A percentile compares a stretch with the other conserved stretches of the same genome.
phyloP scores from a whole-genome alignment of 2,329 filamentous ascomycete species.

The Sclerotinia glacialis region DNA sequence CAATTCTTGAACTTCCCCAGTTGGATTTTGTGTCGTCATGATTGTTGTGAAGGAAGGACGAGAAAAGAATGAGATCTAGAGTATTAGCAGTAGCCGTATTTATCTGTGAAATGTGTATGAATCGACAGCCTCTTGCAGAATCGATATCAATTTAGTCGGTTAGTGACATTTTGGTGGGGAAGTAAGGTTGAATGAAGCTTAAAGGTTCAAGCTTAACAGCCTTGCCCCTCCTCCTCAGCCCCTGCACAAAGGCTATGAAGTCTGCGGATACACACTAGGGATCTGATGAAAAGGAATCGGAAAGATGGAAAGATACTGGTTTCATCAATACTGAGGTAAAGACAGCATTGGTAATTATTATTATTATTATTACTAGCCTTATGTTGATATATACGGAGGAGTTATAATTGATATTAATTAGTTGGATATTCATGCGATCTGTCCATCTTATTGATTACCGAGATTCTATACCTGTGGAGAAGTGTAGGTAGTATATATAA shows the following conservation, averaged over 20 bases:
- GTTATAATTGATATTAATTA: too few relatives aligned
- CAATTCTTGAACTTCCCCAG: neutral
- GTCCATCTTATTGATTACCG: too few relatives aligned
- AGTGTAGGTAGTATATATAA: too few relatives aligned
- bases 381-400: too few relatives aligned
- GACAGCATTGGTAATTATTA: neutral
- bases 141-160: neutral
- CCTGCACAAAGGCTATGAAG: neutral
- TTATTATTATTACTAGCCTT: too few relatives aligned
- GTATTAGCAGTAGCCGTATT: neutral
- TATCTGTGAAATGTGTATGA: neutral
- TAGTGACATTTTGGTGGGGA: conserved; percentile 8
- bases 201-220: too few relatives aligned
- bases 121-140: neutral
- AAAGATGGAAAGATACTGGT: too few relatives aligned
- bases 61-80: neutral
- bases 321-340: neutral
- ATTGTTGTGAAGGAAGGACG: neutral
- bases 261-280: too few relatives aligned
- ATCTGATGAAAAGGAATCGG: neutral
- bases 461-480: too few relatives aligned
- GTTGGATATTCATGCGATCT: too few relatives aligned
- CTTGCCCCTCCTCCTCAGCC: conserved; percentile 13
- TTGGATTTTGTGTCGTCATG: conserved; percentile 23
- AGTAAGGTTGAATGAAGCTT: too few relatives aligned